Base-by-base conservation (phyloP, 257 asterid genomes). In the Nyctanthes arbortristis region DNA sequence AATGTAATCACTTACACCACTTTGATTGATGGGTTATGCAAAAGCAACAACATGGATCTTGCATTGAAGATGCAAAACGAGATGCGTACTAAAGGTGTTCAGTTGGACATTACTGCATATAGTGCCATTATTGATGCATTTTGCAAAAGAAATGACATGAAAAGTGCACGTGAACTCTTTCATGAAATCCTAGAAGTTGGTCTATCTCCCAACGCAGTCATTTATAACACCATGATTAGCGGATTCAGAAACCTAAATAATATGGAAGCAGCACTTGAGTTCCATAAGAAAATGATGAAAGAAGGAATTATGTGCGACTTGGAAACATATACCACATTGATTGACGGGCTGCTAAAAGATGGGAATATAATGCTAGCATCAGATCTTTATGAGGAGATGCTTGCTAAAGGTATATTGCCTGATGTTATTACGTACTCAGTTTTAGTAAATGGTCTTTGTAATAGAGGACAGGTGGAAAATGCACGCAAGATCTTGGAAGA, bases 241-340 rank as follows among this genome's bases (percentile, higher is more conserved):
- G 98, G 98, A 61, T 89, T 73, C 80, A 88, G 85, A 79, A 82
- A 75, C 73, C 66, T 84, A 27, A 54, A 77, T 66, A 85, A 92
- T 61, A 88, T 84, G 84, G 87, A 84, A 45, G 71, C 79, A 31
- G 89, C 87, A 4, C 87, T 92, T 25, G 77, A 61, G 31, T 81
- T 86, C 67, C 76, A 80, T 40, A 71, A 78, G 55, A 80, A 71
- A 73, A 92, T 92, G 97, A 79, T 72, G 62, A 66, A 64, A 13
- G 88, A 83, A 65, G 85, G 85, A n/a, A 72, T 85, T 70, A 77
- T 75, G 33, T 82, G 87, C 69, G 95, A 92, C 81, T 69, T 85
- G 82, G 79, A 67, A 40, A 92, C 93, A 37, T 92, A 92, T 76
- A 92, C 98, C 63, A 88, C 98, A 14, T 72, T 92, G 78, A 86